Conservation (phyloP, 139 green algal species). For the Chlorella sp. region DNA sequence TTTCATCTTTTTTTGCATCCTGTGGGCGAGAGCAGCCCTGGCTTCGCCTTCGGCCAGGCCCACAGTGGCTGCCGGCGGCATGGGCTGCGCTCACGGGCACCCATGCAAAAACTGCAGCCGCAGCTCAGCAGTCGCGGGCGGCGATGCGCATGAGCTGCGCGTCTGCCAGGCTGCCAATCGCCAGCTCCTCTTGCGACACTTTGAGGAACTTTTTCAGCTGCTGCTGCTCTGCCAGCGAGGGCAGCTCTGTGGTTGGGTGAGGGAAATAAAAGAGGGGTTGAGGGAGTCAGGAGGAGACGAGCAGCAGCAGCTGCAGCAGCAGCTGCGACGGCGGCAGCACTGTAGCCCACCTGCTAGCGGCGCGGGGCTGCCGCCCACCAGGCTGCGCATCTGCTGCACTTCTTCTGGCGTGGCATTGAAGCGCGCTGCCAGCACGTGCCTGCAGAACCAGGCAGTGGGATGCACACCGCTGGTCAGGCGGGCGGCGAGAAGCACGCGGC, state of each 20-base stretch:
- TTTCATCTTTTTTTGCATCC: too few relatives aligned
- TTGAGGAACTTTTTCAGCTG: constrained; percentile 57
- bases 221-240: constrained; percentile 11
- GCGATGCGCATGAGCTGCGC: constrained; percentile 51
- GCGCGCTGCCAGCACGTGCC: constrained; percentile 56
- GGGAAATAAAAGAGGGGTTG: background rate
- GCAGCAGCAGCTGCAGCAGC: background rate
- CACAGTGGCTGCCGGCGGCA: too few relatives aligned
- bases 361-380: constrained; percentile 24
- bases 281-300: too few relatives aligned
- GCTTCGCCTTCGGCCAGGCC: too few relatives aligned
- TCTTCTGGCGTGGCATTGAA: constrained; percentile 66
- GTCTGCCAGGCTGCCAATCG: constrained; percentile 54
- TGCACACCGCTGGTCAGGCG: too few relatives aligned
- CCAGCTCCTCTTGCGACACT: constrained; percentile 53
- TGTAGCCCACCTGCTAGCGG: constrained; percentile 27
- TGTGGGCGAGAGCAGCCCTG: too few relatives aligned
- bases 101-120: too few relatives aligned
- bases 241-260: constrained; percentile 13
- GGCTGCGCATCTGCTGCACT: constrained; percentile 28
- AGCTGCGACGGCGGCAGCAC: too few relatives aligned
- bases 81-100: too few relatives aligned
- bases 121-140: constrained; percentile 46
- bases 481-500: too few relatives aligned
- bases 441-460: background rate